Evolutionary conservation across 1,284 basidiomycete species (phyloP), one percentile per base, ranked within the genome.

Genomic region (Grifola frondosa): DNA sequence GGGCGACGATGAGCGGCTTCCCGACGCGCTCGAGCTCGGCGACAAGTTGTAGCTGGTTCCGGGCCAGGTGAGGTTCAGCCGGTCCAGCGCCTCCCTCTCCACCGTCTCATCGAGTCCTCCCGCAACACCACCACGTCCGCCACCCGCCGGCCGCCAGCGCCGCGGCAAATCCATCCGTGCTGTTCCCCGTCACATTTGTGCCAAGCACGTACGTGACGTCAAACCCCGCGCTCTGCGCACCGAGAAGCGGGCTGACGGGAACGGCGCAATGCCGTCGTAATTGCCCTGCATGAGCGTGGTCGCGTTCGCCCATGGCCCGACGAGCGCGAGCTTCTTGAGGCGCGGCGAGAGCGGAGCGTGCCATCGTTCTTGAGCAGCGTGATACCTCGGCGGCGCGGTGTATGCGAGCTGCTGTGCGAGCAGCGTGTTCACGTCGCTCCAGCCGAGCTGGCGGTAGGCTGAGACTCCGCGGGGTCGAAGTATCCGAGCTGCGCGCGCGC

Each of bases 331-430:
- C 16, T 67, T 74, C 45, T 70, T 72, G 41, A 72, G 56, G 2
- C 53, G 60, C 1, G 53, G 52, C 16, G 68, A 61, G 42, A 81
- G 61, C 4, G 78, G 78, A 2, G 77, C 77, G n/a, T n/a, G 21
- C 76, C 76, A 43, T 80, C 75, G 51, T 80, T 81, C 62, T 80
- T 80, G 21, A 80, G 63, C 2, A 81, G 65, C 11, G 74, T 73
- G 12, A 79, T 70, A 17, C 77, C 75, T n/a, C n/a, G n/a, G n/a
- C n/a, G n/a, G n/a, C 15, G 73, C 74, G 40, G 65, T 64, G 53
- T 74, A 63, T 1, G 78, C 78, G 11, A 81, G 67, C n/a, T 65
- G 55, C 48, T 76, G 75, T 0, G 77, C 70, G 3, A 58, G 40
- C 2, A 68, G 67, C 0, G 70, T 71, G 54, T 78, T 75, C 46